phyloP scores from a whole-genome alignment of 768 basidiomycete genomes.

The Tephrocybe sp. region DNA sequence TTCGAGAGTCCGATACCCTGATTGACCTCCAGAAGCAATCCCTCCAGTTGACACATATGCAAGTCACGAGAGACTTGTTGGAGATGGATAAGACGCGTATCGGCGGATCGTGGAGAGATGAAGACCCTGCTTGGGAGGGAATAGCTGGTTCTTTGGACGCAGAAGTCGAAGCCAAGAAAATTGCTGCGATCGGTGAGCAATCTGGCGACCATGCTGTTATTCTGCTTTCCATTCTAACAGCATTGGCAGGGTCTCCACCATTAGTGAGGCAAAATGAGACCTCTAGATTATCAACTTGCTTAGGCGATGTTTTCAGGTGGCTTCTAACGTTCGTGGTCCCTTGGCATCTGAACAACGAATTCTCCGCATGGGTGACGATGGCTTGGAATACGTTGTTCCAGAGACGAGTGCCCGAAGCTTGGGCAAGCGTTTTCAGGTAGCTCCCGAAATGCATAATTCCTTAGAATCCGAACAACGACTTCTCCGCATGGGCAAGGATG shows the following conservation, averaged over 20 bases:
- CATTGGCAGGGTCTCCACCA: not conserved
- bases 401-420: not conserved
- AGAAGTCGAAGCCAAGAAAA: not conserved
- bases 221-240: not conserved
- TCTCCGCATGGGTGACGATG: not conserved
- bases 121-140: not conserved
- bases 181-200: not conserved
- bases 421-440: not conserved
- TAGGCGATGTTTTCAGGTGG: not conserved
- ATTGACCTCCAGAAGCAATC: not conserved
- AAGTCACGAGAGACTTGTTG: not conserved
- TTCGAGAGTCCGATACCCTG: constrained; percentile 1
- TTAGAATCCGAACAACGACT: not conserved
- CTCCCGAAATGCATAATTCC: not conserved
- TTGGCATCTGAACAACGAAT: not conserved
- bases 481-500: not conserved
- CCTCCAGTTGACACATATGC: not conserved
- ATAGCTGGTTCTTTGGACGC: not conserved
- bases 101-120: constrained; percentile 4
- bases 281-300: too few relatives aligned
- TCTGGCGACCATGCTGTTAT: not conserved
- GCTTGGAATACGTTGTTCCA: not conserved
- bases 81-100: not conserved
- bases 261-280: not conserved
- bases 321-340: not conserved